phyloP scores from a whole-genome alignment of 129 eudicot species.

The Lactuca saligna region DNA sequence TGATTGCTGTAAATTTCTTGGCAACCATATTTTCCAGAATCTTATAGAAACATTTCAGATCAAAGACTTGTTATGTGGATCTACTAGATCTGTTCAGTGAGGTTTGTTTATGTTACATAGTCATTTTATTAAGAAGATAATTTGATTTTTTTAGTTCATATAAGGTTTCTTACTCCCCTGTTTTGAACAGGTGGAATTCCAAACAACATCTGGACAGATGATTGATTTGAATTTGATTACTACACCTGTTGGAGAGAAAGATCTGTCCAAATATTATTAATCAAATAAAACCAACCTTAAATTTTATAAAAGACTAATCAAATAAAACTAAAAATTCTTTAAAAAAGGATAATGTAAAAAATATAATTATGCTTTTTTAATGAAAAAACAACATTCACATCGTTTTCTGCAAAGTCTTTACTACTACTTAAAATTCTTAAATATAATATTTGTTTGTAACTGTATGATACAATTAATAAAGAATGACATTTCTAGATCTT shows the following conservation, averaged over 20 bases:
- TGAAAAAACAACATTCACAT: too few species aligned
- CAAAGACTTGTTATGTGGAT: conserved; percentile 57
- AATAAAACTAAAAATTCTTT: too few species aligned
- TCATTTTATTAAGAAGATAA: not conserved
- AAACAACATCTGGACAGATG: conserved; percentile 78
- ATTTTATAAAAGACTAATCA: too few species aligned
- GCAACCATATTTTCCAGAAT: conserved; percentile 68
- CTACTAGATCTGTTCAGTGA: conserved; percentile 66
- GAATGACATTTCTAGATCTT: too few species aligned
- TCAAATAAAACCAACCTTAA: conserved; percentile 38
- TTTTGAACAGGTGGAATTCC: conserved; percentile 57
- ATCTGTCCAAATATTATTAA: conserved; percentile 58
- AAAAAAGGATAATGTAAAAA: too few species aligned
- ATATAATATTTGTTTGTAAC: too few species aligned
- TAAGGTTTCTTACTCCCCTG: not conserved
- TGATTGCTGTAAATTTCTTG: conserved; percentile 77
- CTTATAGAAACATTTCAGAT: conserved; percentile 51
- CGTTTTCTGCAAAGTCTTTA: too few species aligned
- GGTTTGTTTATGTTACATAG: conserved; percentile 28
- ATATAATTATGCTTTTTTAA: too few species aligned
- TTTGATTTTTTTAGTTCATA: not conserved
- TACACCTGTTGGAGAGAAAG: conserved; percentile 62
- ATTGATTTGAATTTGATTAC: conserved; percentile 54
- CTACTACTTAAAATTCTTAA: too few species aligned
- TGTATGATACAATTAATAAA: too few species aligned